phyloP scores from a whole-genome alignment of 805 yeast genomes.

The Vanderwaltozyma tropicalis region DNA sequence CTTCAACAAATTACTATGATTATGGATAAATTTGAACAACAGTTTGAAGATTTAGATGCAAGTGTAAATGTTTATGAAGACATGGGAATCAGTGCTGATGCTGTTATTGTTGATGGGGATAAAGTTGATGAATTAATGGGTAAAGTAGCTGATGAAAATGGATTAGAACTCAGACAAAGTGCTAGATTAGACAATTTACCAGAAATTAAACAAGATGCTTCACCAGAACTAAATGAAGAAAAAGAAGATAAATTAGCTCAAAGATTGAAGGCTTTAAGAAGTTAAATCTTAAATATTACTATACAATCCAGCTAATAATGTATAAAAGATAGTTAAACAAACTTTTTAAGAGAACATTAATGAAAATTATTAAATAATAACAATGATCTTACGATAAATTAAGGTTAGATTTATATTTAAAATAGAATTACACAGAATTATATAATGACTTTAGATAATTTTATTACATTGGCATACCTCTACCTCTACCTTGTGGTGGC shows the following conservation, averaged over 20 bases:
- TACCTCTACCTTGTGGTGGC: slow-evolving; percentile 53
- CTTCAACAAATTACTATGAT: slow-evolving; percentile 83
- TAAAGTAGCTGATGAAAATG: slow-evolving; percentile 95
- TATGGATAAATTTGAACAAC: slow-evolving; percentile 95
- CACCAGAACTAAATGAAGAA: slow-evolving; percentile 44
- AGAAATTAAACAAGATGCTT: slow-evolving; percentile 45
- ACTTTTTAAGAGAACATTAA: too few species aligned
- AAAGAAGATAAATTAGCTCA: slow-evolving; percentile 84
- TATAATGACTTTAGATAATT: background rate
- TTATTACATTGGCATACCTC: slow-evolving; percentile 42
- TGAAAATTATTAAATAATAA: too few species aligned
- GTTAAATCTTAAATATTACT: slow-evolving; percentile 13
- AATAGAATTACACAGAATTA: background rate
- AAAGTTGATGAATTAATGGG: slow-evolving; percentile 85
- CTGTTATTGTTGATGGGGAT: slow-evolving; percentile 85
- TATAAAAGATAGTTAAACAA: too few species aligned
- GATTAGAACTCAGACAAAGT: slow-evolving; percentile 81
- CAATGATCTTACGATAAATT: too few species aligned
- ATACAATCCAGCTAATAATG: too few species aligned
- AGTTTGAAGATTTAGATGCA: slow-evolving; percentile 92
- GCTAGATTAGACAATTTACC: slow-evolving; percentile 41
- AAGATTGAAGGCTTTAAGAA: slow-evolving; percentile 75
- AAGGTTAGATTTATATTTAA: background rate
- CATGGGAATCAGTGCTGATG: slow-evolving; percentile 81
- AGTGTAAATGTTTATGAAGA: slow-evolving; percentile 86